Evolutionary conservation across 768 basidiomycete species (phyloP).

Genomic region (Hortiboletus flavorubellus): DNA sequence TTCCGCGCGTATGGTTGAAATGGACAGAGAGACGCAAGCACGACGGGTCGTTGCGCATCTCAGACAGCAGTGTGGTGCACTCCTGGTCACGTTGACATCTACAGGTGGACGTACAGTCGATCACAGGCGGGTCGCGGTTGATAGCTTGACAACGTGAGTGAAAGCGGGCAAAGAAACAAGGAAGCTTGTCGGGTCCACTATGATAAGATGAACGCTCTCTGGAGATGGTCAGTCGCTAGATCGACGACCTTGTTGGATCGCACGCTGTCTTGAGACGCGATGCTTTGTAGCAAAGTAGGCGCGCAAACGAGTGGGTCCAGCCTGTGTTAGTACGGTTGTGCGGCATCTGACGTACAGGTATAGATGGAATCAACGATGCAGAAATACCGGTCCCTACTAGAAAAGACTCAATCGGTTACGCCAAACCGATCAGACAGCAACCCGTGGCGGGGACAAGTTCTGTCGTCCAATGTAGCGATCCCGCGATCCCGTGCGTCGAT

Average conservation of each 20-base stretch:
- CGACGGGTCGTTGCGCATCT: too few species aligned
- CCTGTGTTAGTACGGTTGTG: too few species aligned
- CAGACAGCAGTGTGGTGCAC: too few species aligned
- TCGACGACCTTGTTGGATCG: background rate
- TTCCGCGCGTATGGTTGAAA: too few species aligned
- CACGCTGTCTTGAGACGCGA: background rate
- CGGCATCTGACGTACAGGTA: background rate
- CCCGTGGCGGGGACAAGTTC: background rate
- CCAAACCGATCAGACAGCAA: background rate
- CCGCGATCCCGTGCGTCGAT: too few species aligned
- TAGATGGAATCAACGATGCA: background rate
- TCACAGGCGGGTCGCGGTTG: background rate
- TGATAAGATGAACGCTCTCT: background rate
- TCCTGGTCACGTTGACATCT: too few species aligned
- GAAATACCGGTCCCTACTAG: background rate
- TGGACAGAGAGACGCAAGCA: too few species aligned
- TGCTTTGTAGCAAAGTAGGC: background rate
- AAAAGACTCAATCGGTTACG: background rate
- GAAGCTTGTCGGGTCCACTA: background rate
- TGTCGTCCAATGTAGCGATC: too few species aligned
- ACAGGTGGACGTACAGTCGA: too few species aligned
- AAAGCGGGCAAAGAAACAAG: background rate
- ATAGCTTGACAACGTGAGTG: background rate
- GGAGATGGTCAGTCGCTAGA: slow-evolving; percentile 1
- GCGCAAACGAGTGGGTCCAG: background rate